Evolutionary conservation across 805 yeast species (phyloP).

Genomic region (Naumovozyma dairenensis): DNA sequence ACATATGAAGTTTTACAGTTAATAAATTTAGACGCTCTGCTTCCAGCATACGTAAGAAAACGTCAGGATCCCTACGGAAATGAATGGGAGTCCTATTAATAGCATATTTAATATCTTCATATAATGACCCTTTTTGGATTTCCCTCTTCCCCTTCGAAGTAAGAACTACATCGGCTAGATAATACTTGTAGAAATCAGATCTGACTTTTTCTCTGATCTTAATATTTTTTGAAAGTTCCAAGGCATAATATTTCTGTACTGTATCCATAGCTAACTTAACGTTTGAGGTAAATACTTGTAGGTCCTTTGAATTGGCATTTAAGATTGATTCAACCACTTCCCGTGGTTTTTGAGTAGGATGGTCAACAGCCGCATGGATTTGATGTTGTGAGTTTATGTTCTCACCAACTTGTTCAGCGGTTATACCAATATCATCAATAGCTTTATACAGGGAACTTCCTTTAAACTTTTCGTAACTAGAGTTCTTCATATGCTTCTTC

Average conservation of each 20-base stretch:
- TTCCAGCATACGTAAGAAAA: conserved; percentile 79
- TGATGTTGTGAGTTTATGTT: conserved; percentile 61
- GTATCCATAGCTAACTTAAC: conserved; percentile 58
- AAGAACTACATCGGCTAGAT: conserved; percentile 60
- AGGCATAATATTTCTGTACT: conserved; percentile 64
- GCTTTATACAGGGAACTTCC: conserved; percentile 54
- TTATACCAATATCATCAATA: conserved; percentile 61
- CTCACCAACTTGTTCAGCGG: conserved; percentile 75
- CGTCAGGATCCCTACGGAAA: conserved; percentile 64
- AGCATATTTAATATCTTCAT: conserved; percentile 86
- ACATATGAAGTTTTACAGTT: conserved; percentile 47
- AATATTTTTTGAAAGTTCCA: conserved; percentile 73
- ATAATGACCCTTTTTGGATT: conserved; percentile 72
- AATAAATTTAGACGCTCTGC: conserved; percentile 78
- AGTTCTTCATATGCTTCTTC: conserved; percentile 51
- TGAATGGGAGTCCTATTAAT: conserved; percentile 70
- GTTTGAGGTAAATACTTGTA: conserved; percentile 38
- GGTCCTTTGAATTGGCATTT: conserved; percentile 25
- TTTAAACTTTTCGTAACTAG: conserved; percentile 58
- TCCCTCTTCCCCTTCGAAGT: conserved; percentile 76
- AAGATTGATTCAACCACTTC: conserved; percentile 42
- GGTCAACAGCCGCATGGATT: conserved; percentile 64
- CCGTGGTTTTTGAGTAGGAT: conserved; percentile 45
- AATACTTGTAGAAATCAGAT: conserved; percentile 50
- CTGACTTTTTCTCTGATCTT: conserved; percentile 64